Percentiles rank a stretch among this genome's conserved stretches.
phyloP scores from a whole-genome alignment of 2,329 filamentous ascomycete species.

The Calonectria leucothoes region DNA sequence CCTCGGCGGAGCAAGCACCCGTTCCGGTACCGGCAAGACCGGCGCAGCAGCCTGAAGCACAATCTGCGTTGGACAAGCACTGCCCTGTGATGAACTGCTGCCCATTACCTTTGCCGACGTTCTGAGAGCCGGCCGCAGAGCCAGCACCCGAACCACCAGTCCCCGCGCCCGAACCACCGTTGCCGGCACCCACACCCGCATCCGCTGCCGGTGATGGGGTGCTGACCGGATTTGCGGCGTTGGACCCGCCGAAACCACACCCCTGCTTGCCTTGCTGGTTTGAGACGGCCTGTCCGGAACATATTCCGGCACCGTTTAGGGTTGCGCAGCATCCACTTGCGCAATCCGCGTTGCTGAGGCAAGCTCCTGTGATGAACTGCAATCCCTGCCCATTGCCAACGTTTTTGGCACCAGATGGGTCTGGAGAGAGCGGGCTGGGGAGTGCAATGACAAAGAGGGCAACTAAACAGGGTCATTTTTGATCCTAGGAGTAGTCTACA shows the following conservation, averaged over 20 bases:
- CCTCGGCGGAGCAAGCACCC: slow-evolving; percentile 21
- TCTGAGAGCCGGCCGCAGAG: slow-evolving; percentile 28
- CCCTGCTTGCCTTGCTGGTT: slow-evolving; percentile 47
- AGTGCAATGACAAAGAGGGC: slow-evolving; percentile 18
- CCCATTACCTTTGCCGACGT: slow-evolving; percentile 36
- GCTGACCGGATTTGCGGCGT: neutral
- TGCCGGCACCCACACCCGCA: no score
- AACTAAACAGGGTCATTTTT: slow-evolving; percentile 1
- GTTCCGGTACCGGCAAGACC: slow-evolving; percentile 17
- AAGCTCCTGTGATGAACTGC: slow-evolving; percentile 34
- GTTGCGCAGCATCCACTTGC: slow-evolving; percentile 46
- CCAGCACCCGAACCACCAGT: neutral
- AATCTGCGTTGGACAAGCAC: slow-evolving; percentile 38
- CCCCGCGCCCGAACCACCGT: neutral
- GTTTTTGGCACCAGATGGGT: slow-evolving; percentile 28
- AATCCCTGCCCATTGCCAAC: slow-evolving; percentile 27
- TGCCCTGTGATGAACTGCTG: slow-evolving; percentile 43
- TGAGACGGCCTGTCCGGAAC: slow-evolving; percentile 42
- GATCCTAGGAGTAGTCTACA: no score
- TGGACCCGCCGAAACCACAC: slow-evolving; percentile 41
- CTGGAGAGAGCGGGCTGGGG: slow-evolving; percentile 13
- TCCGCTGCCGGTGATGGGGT: neutral
- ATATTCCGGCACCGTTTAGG: slow-evolving; percentile 37
- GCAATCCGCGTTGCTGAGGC: slow-evolving; percentile 36
- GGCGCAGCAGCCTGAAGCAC: slow-evolving; percentile 41